phyloP scores from a whole-genome alignment of 2,329 filamentous ascomycete genomes.

The Aspergillus sp. region DNA sequence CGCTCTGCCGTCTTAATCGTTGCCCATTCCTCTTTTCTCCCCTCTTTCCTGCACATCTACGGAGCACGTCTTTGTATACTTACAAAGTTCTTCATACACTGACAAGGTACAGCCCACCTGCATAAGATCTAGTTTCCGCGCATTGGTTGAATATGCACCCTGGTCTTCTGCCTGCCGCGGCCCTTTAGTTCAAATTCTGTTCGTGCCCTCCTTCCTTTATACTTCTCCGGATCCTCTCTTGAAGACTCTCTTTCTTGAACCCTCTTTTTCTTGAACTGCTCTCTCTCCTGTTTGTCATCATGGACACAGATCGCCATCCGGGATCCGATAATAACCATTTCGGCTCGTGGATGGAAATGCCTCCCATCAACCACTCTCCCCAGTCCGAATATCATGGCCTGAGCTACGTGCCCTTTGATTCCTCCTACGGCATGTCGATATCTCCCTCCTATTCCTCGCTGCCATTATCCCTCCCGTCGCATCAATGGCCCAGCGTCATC shows the following conservation, averaged over 20 bases:
- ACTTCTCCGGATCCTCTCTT: background rate
- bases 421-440: constrained; percentile 47
- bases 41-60: no score
- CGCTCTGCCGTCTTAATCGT: no score
- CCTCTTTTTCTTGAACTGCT: background rate
- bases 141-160: background rate
- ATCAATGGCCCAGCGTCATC: constrained; percentile 72
- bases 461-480: constrained; percentile 62
- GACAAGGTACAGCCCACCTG: background rate
- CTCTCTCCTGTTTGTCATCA: constrained; percentile 14
- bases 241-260: background rate
- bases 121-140: background rate
- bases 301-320: constrained; percentile 39
- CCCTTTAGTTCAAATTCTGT: background rate
- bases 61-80: no score
- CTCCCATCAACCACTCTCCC: constrained; percentile 38
- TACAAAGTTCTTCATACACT: background rate
- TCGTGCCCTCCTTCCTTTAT: constrained; percentile 1
- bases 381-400: constrained; percentile 61
- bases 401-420: constrained; percentile 56
- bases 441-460: constrained; percentile 51
- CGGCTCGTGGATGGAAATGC: constrained; percentile 38
- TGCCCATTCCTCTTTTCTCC: no score
- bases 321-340: constrained; percentile 34
- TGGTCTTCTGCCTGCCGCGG: background rate